Evolutionary conservation across 2,329 filamentous ascomycete species (phyloP).

Genomic region (Verticillium klebahnii): DNA sequence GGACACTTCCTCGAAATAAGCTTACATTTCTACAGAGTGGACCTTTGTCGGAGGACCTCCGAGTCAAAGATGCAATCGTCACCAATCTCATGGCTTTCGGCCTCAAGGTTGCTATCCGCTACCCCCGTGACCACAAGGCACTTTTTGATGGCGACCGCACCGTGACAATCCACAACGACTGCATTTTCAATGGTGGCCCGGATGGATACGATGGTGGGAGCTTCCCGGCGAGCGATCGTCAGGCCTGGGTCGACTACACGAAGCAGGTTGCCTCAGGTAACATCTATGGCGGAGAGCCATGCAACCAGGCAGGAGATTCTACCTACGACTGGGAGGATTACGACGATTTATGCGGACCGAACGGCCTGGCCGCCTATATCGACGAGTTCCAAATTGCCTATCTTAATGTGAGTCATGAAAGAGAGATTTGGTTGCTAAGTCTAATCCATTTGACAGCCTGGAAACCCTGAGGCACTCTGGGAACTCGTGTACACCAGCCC

Average conservation of each 20-base stretch:
- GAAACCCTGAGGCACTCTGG: background rate
- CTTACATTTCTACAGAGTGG: conserved; percentile 4
- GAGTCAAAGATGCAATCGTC: conserved; percentile 6
- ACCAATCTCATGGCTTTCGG: conserved; percentile 5
- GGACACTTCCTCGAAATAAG: background rate
- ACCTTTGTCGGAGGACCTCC: conserved; percentile 7
- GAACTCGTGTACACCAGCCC: background rate
- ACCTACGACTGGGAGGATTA: conserved; percentile 11
- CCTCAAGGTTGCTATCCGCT: conserved; percentile 11
- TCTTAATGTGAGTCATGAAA: background rate
- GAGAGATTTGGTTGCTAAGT: background rate
- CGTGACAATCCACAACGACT: conserved; percentile 26
- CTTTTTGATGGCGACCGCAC: conserved; percentile 11
- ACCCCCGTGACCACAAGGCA: conserved; percentile 10
- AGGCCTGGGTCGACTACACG: conserved; percentile 11
- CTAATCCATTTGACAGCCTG: background rate
- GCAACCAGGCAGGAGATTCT: conserved; percentile 5
- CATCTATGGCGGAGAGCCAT: conserved; percentile 12
- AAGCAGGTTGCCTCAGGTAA: conserved; percentile 6
- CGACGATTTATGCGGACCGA: conserved; percentile 9
- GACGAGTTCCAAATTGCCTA: background rate
- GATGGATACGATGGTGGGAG: conserved; percentile 11
- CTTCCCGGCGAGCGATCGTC: conserved; percentile 8
- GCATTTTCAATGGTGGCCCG: conserved; percentile 25
- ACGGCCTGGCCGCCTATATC: conserved; percentile 11